Percentiles rank a stretch among this genome's conserved stretches.
Conservation (phyloP, 768 basidiomycete species). For the Mycena olivaceomarginata region DNA sequence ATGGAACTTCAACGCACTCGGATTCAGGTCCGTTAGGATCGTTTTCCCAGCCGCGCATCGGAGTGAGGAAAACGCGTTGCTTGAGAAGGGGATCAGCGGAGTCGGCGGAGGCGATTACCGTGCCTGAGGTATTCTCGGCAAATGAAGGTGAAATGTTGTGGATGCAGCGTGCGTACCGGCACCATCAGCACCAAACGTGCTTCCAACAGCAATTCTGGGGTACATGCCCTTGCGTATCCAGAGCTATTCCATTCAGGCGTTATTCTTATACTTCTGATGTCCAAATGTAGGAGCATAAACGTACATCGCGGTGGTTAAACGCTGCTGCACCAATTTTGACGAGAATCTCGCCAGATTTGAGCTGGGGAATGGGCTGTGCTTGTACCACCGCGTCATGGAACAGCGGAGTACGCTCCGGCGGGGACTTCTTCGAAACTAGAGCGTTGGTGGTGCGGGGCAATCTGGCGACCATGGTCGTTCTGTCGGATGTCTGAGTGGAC, state of each 20-base stretch:
- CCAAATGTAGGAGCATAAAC: constrained; percentile 14
- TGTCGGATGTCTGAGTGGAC: too few relatives aligned
- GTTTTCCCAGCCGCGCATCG: constrained; percentile 85
- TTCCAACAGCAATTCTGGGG: constrained; percentile 76
- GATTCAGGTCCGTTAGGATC: constrained; percentile 80
- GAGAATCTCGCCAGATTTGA: constrained; percentile 76
- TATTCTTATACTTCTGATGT: neutral
- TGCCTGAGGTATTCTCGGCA: constrained; percentile 62
- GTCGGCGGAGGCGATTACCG: constrained; percentile 75
- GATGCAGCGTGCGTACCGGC: constrained; percentile 69
- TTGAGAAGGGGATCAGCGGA: constrained; percentile 73
- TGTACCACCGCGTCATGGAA: constrained; percentile 77
- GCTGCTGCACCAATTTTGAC: constrained; percentile 82
- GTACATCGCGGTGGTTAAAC: constrained; percentile 88
- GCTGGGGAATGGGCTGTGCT: constrained; percentile 67
- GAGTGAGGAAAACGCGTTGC: constrained; percentile 84
- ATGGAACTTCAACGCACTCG: constrained; percentile 58
- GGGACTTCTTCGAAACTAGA: constrained; percentile 68
- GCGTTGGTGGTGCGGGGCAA: constrained; percentile 68
- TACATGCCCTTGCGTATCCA: constrained; percentile 86
- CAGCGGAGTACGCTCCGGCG: constrained; percentile 59
- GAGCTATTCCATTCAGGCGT: constrained; percentile 62
- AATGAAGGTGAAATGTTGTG: neutral
- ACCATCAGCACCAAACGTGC: constrained; percentile 82
- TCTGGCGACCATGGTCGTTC: constrained; percentile 32